Percentiles rank a stretch among this genome's conserved stretches.
Evolutionary conservation across 495 filamentous ascomycete species (phyloP).

Genomic region (Jackrogersella multiformis): DNA sequence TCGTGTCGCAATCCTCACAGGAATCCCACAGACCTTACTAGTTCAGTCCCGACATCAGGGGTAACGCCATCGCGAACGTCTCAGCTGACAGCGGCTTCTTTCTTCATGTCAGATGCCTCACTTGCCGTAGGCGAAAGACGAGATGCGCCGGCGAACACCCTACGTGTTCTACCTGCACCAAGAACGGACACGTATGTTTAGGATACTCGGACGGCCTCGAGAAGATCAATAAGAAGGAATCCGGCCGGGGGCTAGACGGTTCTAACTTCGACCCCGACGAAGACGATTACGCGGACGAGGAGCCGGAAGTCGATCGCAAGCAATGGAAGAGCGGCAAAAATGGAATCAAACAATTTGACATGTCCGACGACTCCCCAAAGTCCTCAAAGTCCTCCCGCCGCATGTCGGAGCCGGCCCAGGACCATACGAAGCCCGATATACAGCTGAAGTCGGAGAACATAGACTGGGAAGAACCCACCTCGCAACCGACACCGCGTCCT

Average conservation of each 20-base stretch:
- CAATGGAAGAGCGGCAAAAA: slow-evolving; percentile 45
- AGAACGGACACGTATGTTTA: slow-evolving; percentile 75
- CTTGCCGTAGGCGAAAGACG: slow-evolving; percentile 84
- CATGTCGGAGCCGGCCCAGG: slow-evolving; percentile 39
- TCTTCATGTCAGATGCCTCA: slow-evolving; percentile 67
- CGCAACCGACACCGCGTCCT: slow-evolving; percentile 44
- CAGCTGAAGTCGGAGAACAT: slow-evolving; percentile 43
- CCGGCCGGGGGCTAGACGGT: slow-evolving; percentile 27
- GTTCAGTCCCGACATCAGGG: slow-evolving; percentile 44
- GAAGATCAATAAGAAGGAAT: slow-evolving; percentile 53
- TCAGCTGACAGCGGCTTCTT: slow-evolving; percentile 29
- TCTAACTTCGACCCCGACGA: slow-evolving; percentile 39
- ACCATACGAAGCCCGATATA: slow-evolving; percentile 33
- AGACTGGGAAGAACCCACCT: slow-evolving; percentile 45
- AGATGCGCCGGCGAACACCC: slow-evolving; percentile 82
- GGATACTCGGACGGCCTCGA: slow-evolving; percentile 68
- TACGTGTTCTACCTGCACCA: slow-evolving; percentile 76
- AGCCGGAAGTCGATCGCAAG: slow-evolving; percentile 47
- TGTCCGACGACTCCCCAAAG: slow-evolving; percentile 33
- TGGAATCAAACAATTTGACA: slow-evolving; percentile 33
- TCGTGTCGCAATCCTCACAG: slow-evolving; percentile 33
- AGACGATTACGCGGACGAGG: slow-evolving; percentile 47
- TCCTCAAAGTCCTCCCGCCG: slow-evolving; percentile 28
- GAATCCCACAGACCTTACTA: slow-evolving; percentile 36
- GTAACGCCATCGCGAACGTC: slow-evolving; percentile 33